Base-by-base conservation (phyloP, 306 rosid genomes). In the Prosopis cineraria region DNA sequence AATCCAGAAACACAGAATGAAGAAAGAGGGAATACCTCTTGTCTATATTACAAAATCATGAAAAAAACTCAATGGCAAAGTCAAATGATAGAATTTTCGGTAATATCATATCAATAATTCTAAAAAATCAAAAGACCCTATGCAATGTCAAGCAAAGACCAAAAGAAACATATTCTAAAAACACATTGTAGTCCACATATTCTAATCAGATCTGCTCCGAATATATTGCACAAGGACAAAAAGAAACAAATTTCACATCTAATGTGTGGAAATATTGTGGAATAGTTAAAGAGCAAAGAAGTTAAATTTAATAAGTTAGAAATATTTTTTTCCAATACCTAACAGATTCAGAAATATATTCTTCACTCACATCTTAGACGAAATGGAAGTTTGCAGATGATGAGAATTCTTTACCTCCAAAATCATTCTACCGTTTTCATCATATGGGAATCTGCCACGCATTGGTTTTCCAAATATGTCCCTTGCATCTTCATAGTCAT, bases 381-480 rank as follows among this genome's bases (percentile, higher is more conserved):
- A 53, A 80, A 78, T 68, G 85, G 39, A 39, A 59, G 43, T 53
- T 76, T 70, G 48, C 44, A 64, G 34, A 60, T 31, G 62, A 84
- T 20, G 68, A 65, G 80, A 82, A 53, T 24, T 78, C 72, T 72
- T 80, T 84, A 96, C 99, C 98, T 96, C 99, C 84, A 96, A 81
- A 73, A 96, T 87, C 59, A 96, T 85, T 48, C 98, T 90, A 48
- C 98, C 93, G 34, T 85, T 90, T 74, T 84, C 94, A 80, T 96
- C 96, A 79, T 93, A 96, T 40, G 99, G 98, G 81, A 91, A 96
- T 88, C 99, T 90, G 47, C 96, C 96, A 33, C 77, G 80, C 94
- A 96, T 91, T 83, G 97, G 85, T 80, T 91, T 91, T 80, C 97
- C 98, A 30, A 83, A 78, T 79, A 91, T 87, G 83, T 96, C 99